Evolutionary conservation across 305 asterid species (phyloP), one percentile per base, ranked within the genome.

Genomic region (Rubia balearica): DNA sequence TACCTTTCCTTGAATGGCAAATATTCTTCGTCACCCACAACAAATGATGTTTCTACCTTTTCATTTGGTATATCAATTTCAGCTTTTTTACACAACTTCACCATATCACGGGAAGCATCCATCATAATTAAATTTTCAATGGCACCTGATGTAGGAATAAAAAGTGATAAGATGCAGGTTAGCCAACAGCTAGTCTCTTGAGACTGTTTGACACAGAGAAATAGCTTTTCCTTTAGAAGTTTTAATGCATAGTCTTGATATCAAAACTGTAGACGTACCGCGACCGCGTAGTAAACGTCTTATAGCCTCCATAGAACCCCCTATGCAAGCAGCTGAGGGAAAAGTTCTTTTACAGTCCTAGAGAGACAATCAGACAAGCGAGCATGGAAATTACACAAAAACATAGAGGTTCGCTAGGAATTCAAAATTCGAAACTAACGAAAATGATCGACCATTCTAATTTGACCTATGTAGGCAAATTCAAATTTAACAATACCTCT

Each of bases 21-120:
- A 82, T 80, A 93, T 79, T 93, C 98, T 81, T 91, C 98, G 53
- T 93, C 96, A 56, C 84, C 97, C 55, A 89, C 87, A 73, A 93
- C 21, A 71, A 77, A 91, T 59, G 95, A 83, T 40, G 91, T 89
- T 66, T 91, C 98, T 51, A 93, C 73, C 64, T 80, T 80, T 80
- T 85, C 83, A 77, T 77, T 74, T n/a, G 91, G 77, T 42, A 79
- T 68, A 55, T 71, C 78, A 69, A 76, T 83, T 80, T 88, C 97
- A 70, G 86, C 81, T 68, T 80, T 85, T 87, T 83, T 75, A 81
- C 96, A 88, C 74, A 83, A 68, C 71, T 84, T 87, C 76, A 89
- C 78, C 96, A 91, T 89, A 81, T 93, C 98, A 63, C 75, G 42
- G 64, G 98, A 93, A 69, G 90, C 55, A 85, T 93, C 98, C 96